Percentiles rank a stretch among this genome's conserved stretches.
These are phyloP conservation scores for Vickermania ingenoplastis DNA, from an alignment of 208 protist genomes.

Conservation along the genomic window DNA sequence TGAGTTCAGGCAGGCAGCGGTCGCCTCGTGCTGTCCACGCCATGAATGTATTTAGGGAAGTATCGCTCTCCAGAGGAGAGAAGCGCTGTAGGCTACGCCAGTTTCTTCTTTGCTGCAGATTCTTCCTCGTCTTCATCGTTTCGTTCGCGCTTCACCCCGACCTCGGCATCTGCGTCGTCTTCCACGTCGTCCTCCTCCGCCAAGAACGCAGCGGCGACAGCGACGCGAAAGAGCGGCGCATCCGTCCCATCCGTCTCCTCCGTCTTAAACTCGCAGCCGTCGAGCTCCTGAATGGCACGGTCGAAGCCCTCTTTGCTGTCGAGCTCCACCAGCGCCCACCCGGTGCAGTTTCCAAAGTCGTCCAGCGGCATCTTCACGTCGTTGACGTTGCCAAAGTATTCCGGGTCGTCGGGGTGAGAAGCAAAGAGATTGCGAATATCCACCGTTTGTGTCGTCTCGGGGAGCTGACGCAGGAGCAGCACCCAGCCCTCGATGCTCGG, in stretches of 20 bases:
- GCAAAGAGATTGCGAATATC: conserved; percentile 58
- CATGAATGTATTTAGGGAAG: too few relatives aligned
- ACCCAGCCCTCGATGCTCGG: too few relatives aligned
- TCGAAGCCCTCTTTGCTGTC: conserved; percentile 40
- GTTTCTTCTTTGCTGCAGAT: too few relatives aligned
- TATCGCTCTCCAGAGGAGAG: too few relatives aligned
- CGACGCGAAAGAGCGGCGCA: conserved; percentile 12
- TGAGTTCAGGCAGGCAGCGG: too few relatives aligned
- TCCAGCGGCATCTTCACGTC: conserved; percentile 66
- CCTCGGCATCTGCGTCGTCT: conserved; percentile 11
- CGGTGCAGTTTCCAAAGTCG: conserved; percentile 52
- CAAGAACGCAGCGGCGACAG: conserved; percentile 56
- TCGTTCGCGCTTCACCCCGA: too few relatives aligned
- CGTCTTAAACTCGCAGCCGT: conserved; percentile 30
- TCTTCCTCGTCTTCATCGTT: too few relatives aligned
- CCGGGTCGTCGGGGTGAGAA: conserved; percentile 26
- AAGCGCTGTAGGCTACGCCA: too few relatives aligned
- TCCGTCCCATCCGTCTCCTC: conserved; percentile 8
- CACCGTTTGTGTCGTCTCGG: conserved; percentile 35
- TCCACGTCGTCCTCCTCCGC: conserved; percentile 55
- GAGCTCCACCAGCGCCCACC: conserved; percentile 76
- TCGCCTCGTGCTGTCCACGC: too few relatives aligned
- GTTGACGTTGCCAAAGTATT: conserved; percentile 49
- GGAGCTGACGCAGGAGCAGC: too few relatives aligned
- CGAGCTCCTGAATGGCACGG: conserved; percentile 45